These are phyloP conservation scores for Silene conica DNA, from an alignment of 148 eudicot genomes.

Conservation along the genomic window DNA sequence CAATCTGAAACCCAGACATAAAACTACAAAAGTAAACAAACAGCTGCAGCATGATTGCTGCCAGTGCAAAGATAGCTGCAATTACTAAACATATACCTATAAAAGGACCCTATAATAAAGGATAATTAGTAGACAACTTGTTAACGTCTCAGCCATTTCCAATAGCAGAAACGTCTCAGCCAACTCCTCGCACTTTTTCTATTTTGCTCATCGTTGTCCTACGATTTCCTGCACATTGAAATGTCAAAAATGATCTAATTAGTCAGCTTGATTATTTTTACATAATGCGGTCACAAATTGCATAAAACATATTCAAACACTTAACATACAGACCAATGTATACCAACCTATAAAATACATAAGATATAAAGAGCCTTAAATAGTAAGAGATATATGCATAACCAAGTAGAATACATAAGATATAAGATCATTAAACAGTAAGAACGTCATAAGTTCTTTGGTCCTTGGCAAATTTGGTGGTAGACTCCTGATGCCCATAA, in stretches of 20 bases:
- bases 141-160: no score
- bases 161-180: slow-evolving; percentile 82
- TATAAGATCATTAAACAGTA: slow-evolving; percentile 1
- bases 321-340: background rate
- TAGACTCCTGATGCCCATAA: no score
- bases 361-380: slow-evolving; percentile 64
- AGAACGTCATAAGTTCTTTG: no score
- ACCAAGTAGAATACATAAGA: slow-evolving; percentile 14
- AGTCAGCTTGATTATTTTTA: background rate
- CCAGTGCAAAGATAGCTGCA: no score
- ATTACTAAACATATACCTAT: no score
- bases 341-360: slow-evolving; percentile 75
- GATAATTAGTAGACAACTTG: no score
- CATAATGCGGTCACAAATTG: background rate
- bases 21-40: no score
- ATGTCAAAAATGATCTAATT: background rate
- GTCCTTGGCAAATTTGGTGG: no score
- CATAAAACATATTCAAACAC: background rate
- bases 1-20: no score
- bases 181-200: slow-evolving; percentile 86
- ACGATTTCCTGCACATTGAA: slow-evolving; percentile 93
- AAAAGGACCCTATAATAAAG: no score
- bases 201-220: slow-evolving; percentile 93
- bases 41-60: no score
- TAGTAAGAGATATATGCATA: slow-evolving; percentile 59